Base-by-base conservation (phyloP, 73 alveolate genomes). In the Paramecium bursaria region DNA sequence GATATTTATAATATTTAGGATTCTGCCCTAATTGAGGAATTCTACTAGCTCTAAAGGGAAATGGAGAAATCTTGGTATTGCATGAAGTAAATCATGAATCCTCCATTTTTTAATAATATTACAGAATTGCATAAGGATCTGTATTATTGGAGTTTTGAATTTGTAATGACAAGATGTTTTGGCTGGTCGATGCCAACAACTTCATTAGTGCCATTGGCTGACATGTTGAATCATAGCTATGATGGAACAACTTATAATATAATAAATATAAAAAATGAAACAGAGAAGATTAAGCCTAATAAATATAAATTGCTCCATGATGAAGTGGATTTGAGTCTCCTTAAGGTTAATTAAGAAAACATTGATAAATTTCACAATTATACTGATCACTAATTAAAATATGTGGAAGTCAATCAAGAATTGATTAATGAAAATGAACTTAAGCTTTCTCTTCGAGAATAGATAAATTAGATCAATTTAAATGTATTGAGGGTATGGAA, bases 121-220 rank as follows among this genome's bases (percentile, higher is more conserved):
- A 57, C 67, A 29, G 67, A 57, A 27, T 29, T 47, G 26, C 67
- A 75, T 15, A 75, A 75, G 50, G 73, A 75, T 14, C 35, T 75
- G 17, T 75, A 30, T 27, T 75, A 75, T 50, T 75, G 87, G 87
- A 75, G 87, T 50, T 48, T 29, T 13, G 49, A 75, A 75, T 75
- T 76, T 42, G 91, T 86, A 5, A 80, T 77, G 22, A 86, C 92
- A 13, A 55, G 92, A 29, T 86, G 92, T 75, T 76, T 87, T 79
- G 87, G 85, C 1, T 50, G 89, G 90, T 35, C 54, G 21, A 21
- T 88, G 27, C 88, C 88, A 17, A 50, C 55, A 23, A 86, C 88
- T 4, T 61, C 74, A 61, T 39, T 61, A 79, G 48, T 17, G 52
- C 39, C 11, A 60, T 39, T 39, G 5, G 49, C 49, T 7, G 49